Evolutionary conservation across 2,329 filamentous ascomycete species (phyloP).

Genomic region (Xylariales sp.): DNA sequence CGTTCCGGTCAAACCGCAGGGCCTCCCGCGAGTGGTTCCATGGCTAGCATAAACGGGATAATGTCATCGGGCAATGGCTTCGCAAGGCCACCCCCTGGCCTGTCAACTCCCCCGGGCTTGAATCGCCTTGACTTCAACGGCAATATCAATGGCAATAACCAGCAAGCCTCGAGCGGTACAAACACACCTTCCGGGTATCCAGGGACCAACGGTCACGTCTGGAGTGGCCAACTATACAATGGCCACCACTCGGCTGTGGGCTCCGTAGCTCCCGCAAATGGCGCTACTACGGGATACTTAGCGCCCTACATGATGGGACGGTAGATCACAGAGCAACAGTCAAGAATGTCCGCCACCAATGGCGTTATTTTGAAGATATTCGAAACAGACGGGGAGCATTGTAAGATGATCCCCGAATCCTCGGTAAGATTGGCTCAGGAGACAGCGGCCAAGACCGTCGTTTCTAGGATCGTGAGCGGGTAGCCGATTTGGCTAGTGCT

Average conservation of each 20-base stretch:
- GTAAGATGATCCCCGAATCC: conserved; percentile 12
- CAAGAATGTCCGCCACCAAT: conserved; percentile 6
- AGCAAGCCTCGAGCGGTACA: conserved; percentile 39
- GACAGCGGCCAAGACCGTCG: conserved; percentile 24
- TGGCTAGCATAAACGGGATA: conserved; percentile 70
- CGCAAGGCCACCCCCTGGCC: conserved; percentile 83
- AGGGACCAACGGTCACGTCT: conserved; percentile 41
- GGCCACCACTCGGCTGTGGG: conserved; percentile 42
- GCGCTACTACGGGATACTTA: conserved; percentile 40
- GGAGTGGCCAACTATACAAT: conserved; percentile 44
- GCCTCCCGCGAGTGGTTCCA: conserved; percentile 53
- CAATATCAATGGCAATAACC: conserved; percentile 37
- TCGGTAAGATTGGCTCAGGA: conserved; percentile 13
- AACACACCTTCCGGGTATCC: conserved; percentile 43
- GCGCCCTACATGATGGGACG: conserved; percentile 47
- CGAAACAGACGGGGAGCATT: neutral
- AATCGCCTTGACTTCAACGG: conserved; percentile 45
- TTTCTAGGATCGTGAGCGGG: conserved; percentile 41
- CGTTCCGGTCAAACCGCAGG: conserved; percentile 76
- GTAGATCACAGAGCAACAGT: conserved; percentile 30
- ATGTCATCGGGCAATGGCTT: conserved; percentile 70
- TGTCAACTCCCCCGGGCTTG: conserved; percentile 80
- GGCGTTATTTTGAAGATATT: conserved; percentile 21
- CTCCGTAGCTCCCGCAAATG: conserved; percentile 43
- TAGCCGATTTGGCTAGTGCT: conserved; percentile 46